These are phyloP conservation scores for Pyrenopolyporus hunteri DNA, from an alignment of 495 filamentous ascomycete species.

Conservation along the genomic window DNA sequence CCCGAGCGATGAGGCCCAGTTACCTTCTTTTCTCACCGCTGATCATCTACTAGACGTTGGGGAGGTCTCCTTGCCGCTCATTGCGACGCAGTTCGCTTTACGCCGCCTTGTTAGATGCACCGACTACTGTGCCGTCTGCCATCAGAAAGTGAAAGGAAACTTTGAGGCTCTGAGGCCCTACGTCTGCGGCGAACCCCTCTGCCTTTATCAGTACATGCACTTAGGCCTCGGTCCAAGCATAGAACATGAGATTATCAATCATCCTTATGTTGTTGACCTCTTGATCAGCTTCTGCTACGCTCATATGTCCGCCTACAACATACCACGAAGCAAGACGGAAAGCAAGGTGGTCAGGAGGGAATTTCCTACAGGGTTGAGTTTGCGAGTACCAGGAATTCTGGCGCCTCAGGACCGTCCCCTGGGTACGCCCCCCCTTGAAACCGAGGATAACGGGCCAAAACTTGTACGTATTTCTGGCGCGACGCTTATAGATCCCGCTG, in stretches of 20 bases:
- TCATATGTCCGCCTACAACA: slow-evolving; percentile 40
- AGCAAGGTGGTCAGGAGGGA: slow-evolving; percentile 53
- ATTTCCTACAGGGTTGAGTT: slow-evolving; percentile 70
- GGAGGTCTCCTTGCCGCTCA: slow-evolving; percentile 66
- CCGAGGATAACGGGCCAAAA: not conserved
- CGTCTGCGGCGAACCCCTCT: slow-evolving; percentile 80
- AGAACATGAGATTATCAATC: slow-evolving; percentile 80
- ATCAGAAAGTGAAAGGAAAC: slow-evolving; percentile 69
- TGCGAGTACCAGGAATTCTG: slow-evolving; percentile 64
- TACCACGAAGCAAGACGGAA: no score
- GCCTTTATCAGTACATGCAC: slow-evolving; percentile 91
- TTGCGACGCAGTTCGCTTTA: slow-evolving; percentile 80
- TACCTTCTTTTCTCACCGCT: slow-evolving; percentile 15
- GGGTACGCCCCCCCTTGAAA: not conserved
- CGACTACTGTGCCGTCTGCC: slow-evolving; percentile 88
- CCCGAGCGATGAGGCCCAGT: slow-evolving; percentile 1
- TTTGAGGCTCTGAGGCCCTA: slow-evolving; percentile 92
- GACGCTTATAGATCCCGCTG: slow-evolving; percentile 19
- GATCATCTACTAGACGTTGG: slow-evolving; percentile 26
- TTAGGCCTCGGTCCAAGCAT: slow-evolving; percentile 84
- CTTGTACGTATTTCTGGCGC: not conserved
- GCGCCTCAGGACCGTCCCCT: no score
- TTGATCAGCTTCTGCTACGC: slow-evolving; percentile 82
- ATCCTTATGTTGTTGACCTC: slow-evolving; percentile 86
- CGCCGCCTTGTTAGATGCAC: slow-evolving; percentile 83